These are phyloP conservation scores for Tolypocladium paradoxum DNA, from an alignment of 2,329 filamentous ascomycete species.

Conservation along the genomic window DNA sequence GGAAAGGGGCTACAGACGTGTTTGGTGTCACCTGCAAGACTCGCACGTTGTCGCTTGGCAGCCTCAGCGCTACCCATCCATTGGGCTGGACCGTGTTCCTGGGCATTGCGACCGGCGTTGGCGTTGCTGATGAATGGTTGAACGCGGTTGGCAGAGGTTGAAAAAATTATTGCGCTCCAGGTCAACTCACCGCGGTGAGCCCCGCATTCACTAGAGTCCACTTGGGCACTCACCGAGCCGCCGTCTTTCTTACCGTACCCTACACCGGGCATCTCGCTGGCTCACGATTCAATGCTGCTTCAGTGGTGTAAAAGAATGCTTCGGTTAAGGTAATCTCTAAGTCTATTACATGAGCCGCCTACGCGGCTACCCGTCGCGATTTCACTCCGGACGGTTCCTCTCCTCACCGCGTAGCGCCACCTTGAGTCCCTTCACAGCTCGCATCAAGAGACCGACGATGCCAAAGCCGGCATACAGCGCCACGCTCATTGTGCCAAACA, in stretches of 20 bases:
- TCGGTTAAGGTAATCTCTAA: not conserved
- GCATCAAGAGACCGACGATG: constrained; percentile 4
- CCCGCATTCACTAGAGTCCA: constrained; percentile 9
- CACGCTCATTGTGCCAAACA: constrained; percentile 23
- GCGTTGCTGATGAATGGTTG: not conserved
- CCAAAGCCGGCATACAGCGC: constrained; percentile 12
- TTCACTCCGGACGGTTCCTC: not conserved
- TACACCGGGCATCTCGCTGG: no score
- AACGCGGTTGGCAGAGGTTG: not conserved
- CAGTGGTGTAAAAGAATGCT: not conserved
- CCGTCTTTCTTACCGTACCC: no score
- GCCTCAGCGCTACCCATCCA: constrained; percentile 47
- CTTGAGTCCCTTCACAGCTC: not conserved
- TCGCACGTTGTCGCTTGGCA: constrained; percentile 47
- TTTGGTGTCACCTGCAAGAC: constrained; percentile 49
- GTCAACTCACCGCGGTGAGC: constrained; percentile 19
- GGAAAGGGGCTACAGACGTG: constrained; percentile 32
- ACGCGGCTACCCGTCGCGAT: not conserved
- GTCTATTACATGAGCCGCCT: not conserved
- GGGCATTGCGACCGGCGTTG: constrained; percentile 11
- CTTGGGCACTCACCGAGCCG: constrained; percentile 3
- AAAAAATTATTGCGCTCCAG: constrained; percentile 6
- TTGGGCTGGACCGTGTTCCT: constrained; percentile 36
- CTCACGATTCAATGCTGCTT: not conserved
- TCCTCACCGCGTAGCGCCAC: not conserved